Evolutionary conservation across 331 rosid genomes (phyloP).

Genomic region (Pyrus hybrid): DNA sequence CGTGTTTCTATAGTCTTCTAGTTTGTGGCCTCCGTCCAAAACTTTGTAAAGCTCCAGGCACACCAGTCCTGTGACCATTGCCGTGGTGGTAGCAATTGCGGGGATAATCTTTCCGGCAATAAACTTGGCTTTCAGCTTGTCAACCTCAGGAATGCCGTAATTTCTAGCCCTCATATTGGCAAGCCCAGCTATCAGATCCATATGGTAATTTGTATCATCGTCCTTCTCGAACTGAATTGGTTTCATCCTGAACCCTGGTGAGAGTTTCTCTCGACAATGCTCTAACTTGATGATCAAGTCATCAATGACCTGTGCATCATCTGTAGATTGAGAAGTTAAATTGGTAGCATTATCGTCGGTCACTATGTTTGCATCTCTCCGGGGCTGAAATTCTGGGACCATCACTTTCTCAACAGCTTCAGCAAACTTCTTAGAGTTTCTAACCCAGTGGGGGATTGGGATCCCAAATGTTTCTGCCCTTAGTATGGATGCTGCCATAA

Average conservation of each 20-base stretch:
- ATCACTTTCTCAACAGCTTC: constrained; percentile 66
- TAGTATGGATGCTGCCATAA: constrained; percentile 71
- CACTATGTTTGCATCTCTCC: constrained; percentile 70
- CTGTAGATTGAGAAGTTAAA: constrained; percentile 62
- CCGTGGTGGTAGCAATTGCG: constrained; percentile 91
- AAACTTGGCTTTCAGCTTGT: constrained; percentile 90
- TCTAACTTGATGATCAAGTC: constrained; percentile 63
- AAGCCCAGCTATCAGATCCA: constrained; percentile 88
- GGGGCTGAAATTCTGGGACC: constrained; percentile 87
- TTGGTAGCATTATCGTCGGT: constrained; percentile 91
- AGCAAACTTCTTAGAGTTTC: constrained; percentile 55
- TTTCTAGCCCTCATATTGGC: constrained; percentile 98
- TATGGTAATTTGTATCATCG: constrained; percentile 88
- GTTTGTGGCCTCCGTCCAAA: constrained; percentile 65
- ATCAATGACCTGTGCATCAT: constrained; percentile 76
- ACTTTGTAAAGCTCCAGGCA: constrained; percentile 93
- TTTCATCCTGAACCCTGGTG: constrained; percentile 74
- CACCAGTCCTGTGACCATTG: constrained; percentile 96
- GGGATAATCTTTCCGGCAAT: constrained; percentile 95
- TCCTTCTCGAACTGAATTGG: constrained; percentile 97
- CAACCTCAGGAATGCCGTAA: constrained; percentile 91
- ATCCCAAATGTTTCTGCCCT: constrained; percentile 92
- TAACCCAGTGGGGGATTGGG: constrained; percentile 80
- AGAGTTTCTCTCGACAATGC: constrained; percentile 42
- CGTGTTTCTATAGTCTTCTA: constrained; percentile 85